Base-by-base conservation (phyloP, 495 filamentous ascomycete species). In the Daldinia grandis region DNA sequence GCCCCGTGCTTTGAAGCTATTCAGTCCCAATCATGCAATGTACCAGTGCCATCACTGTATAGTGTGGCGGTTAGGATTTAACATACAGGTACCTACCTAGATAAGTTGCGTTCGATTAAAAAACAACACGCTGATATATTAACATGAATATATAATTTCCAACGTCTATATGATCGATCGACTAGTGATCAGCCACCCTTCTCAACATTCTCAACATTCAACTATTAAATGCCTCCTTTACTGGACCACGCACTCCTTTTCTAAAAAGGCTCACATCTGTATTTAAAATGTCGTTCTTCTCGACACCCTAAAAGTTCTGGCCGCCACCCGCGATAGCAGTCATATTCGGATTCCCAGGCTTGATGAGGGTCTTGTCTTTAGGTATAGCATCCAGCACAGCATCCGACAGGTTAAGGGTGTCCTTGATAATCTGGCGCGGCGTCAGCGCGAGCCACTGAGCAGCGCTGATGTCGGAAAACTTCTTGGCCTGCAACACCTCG, bases 371-470 rank as follows among this genome's bases (percentile, higher is more conserved):
- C 79, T 91, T 92, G 49, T 87, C 87, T 64, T 85, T 87, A 17
- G 87, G 88, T 24, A 91, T 71, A 4, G 78, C 69, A 6, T 76
- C 79, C n/a, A 91, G 72, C 0, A 87, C 85, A 17, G 73, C 75
- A 24, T 89, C 82, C 2, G 85, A 82, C 60, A 91, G 56, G 40
- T 87, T 82, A 63, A 92, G 76, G 0, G 87, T 90, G 70, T 92
- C 89, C 44, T 84, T 81, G 24, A 91, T 79, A n/a, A 91, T 82
- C 73, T 91, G 88, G 24, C 79, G 81, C 0, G 89, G 87, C 4
- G 87, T 91, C 21, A 89, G 81, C 0, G 84, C 90, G 24, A 92
- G 80, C 90, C 84, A 86, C 76, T 92, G 89, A 4, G 87, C 85
- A 17, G 90, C 83, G 21, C 86, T 86, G 53, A 91, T 81, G 71